These are phyloP conservation scores for Aspergillus flavus DNA, from an alignment of 2,329 filamentous ascomycete species.

Conservation along the genomic window DNA sequence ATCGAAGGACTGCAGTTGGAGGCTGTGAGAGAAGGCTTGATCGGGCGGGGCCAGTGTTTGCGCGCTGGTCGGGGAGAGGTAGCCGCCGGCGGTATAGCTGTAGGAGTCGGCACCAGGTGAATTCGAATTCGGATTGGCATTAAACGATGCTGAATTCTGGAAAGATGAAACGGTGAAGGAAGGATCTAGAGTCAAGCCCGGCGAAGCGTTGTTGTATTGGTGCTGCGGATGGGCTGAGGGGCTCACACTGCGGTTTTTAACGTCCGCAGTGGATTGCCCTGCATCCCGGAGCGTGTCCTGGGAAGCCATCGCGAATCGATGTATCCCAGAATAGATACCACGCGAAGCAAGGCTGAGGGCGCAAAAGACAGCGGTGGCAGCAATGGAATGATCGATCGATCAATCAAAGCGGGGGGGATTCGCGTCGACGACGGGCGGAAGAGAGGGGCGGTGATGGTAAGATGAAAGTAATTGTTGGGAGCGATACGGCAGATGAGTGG, in stretches of 20 bases:
- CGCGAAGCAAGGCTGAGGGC: constrained; percentile 21
- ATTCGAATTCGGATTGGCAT: constrained; percentile 32
- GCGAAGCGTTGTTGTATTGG: constrained; percentile 38
- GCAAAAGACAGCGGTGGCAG: constrained; percentile 12
- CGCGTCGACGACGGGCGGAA: constrained; percentile 9
- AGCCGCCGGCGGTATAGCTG: constrained; percentile 36
- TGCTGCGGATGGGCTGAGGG: constrained; percentile 46
- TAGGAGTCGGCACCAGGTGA: constrained; percentile 37
- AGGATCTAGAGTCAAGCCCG: constrained; percentile 39
- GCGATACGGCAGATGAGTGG: constrained; percentile 8
- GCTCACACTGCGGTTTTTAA: constrained; percentile 46
- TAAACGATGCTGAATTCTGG: constrained; percentile 31
- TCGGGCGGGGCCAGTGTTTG: constrained; percentile 35
- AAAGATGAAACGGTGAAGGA: constrained; percentile 29
- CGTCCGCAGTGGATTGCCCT: constrained; percentile 39
- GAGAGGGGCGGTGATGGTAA: constrained; percentile 11
- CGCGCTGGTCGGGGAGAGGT: constrained; percentile 33
- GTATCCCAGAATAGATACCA: constrained; percentile 27
- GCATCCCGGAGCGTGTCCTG: constrained; percentile 36
- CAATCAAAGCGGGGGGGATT: background rate
- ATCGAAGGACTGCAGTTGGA: constrained; percentile 42
- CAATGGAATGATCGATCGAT: background rate
- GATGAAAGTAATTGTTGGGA: background rate
- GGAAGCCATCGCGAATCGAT: constrained; percentile 31
- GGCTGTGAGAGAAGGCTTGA: constrained; percentile 37